Evolutionary conservation across 2,329 filamentous ascomycete species (phyloP).

Genomic region (Chaetomiaceae sp.): DNA sequence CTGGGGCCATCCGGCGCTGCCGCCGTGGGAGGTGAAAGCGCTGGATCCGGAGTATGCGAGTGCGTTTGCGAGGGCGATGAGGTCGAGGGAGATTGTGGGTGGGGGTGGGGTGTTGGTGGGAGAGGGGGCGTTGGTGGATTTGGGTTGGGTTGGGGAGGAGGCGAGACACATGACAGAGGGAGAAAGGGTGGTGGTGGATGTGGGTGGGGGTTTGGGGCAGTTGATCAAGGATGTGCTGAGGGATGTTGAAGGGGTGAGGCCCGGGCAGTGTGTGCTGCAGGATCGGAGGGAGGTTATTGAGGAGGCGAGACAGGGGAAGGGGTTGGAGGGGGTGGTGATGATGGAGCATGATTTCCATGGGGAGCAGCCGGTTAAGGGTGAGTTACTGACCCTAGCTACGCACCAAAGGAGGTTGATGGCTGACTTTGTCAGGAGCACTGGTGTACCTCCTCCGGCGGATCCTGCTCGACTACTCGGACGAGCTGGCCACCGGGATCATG

Average conservation of each 20-base stretch:
- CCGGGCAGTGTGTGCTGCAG: conserved; percentile 18
- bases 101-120: conserved; percentile 18
- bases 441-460: conserved; percentile 29
- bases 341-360: conserved; percentile 31
- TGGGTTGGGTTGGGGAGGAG: conserved; percentile 23
- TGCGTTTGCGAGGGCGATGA: conserved; percentile 24
- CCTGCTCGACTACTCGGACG: conserved; percentile 31
- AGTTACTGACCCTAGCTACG: neutral
- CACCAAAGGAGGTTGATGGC: neutral
- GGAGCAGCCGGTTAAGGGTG: conserved; percentile 28
- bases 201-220: conserved; percentile 25
- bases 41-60: conserved; percentile 22
- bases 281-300: conserved; percentile 24
- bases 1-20: conserved; percentile 25
- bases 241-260: conserved; percentile 6
- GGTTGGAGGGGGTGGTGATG: conserved; percentile 19
- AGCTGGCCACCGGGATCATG: conserved; percentile 21
- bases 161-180: conserved; percentile 1
- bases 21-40: conserved; percentile 29
- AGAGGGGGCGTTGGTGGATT: conserved; percentile 23
- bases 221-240: conserved; percentile 18
- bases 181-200: conserved; percentile 17
- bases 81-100: conserved; percentile 21
- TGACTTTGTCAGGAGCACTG: conserved; percentile 20
- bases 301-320: conserved; percentile 18